phyloP scores from a whole-genome alignment of 768 basidiomycete genomes.

The Cystofilobasidium bisporidii region DNA sequence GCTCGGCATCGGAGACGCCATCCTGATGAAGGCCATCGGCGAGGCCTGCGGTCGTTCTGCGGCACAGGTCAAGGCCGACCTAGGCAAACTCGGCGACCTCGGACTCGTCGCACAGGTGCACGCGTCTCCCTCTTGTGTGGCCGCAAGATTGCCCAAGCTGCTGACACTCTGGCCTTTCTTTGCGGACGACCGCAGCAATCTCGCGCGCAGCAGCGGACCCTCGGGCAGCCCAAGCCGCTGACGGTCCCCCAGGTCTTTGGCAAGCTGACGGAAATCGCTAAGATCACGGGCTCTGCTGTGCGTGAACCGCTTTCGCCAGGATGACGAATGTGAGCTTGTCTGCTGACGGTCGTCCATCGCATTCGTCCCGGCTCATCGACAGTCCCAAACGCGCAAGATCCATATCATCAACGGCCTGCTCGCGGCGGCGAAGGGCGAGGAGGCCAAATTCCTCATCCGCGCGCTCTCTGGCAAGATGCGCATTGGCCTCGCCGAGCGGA shows the following conservation, averaged over 20 bases:
- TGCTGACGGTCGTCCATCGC: too few relatives aligned
- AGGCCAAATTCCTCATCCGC: constrained; percentile 94
- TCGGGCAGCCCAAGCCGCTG: too few relatives aligned
- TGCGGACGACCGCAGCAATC: too few relatives aligned
- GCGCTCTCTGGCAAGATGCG: constrained; percentile 93
- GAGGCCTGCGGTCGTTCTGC: constrained; percentile 87
- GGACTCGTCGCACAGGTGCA: constrained; percentile 95
- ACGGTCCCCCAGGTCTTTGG: constrained; percentile 82
- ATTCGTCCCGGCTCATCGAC: not conserved
- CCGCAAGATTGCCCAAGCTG: too few relatives aligned
- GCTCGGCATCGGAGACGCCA: constrained; percentile 88
- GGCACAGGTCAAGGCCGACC: constrained; percentile 72
- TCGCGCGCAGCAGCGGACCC: too few relatives aligned
- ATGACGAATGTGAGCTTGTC: constrained; percentile 89
- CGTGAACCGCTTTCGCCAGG: constrained; percentile 39
- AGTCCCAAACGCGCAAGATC: constrained; percentile 94
- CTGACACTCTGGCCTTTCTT: too few relatives aligned
- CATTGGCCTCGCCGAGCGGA: constrained; percentile 92
- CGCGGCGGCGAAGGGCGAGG: constrained; percentile 77
- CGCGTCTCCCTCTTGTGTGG: too few relatives aligned
- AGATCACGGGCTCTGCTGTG: constrained; percentile 72
- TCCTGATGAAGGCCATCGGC: constrained; percentile 88
- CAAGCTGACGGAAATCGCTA: constrained; percentile 81
- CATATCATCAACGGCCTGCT: constrained; percentile 87
- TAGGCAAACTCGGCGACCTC: constrained; percentile 90